Conservation (phyloP, 257 asterid species). For the Asclepias syriaca region DNA sequence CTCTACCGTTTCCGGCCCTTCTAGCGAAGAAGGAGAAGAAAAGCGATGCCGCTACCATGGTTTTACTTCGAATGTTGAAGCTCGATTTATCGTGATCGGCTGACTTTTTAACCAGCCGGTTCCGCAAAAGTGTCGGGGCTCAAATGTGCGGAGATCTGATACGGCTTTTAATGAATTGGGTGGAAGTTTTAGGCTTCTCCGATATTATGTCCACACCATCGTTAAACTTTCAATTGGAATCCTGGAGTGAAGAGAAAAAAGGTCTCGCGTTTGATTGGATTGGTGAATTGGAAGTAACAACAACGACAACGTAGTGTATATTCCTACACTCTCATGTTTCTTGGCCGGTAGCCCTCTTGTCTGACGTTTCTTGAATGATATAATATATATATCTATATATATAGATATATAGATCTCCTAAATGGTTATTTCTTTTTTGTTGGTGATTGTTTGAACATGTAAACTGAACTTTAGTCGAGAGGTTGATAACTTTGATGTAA, state of each 20-base stretch:
- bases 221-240: slow-evolving; percentile 7
- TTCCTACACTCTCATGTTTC: background rate
- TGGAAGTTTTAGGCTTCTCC: slow-evolving; percentile 5
- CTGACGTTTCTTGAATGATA: background rate
- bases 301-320: background rate
- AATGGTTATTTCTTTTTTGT: background rate
- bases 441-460: background rate
- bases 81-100: slow-evolving; percentile 13
- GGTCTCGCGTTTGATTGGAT: slow-evolving; percentile 1
- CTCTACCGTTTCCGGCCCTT: slow-evolving; percentile 25
- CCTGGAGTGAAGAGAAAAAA: background rate
- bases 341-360: background rate
- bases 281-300: background rate
- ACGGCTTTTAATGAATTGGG: background rate
- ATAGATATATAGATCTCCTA: background rate
- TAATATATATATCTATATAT: background rate
- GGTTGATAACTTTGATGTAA: slow-evolving; percentile 11
- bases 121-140: background rate
- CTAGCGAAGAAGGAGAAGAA: slow-evolving; percentile 16
- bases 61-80: slow-evolving; percentile 4
- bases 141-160: background rate
- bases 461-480: slow-evolving; percentile 14
- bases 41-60: slow-evolving; percentile 4
- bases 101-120: background rate
- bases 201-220: background rate